phyloP scores from a whole-genome alignment of 148 eudicot genomes.

The Simmondsia chinensis region DNA sequence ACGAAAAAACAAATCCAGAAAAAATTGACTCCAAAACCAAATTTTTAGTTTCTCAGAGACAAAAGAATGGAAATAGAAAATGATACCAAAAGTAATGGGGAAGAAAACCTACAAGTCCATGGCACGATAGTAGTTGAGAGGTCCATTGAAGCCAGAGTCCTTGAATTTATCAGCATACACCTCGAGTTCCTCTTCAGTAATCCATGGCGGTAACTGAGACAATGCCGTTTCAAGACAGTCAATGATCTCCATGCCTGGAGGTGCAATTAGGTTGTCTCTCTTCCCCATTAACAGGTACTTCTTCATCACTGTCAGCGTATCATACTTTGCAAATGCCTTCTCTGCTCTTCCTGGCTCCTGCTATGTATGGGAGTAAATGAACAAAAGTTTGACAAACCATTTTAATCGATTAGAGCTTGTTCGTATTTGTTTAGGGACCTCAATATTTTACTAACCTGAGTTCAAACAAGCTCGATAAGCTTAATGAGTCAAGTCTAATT shows the following conservation, averaged over 20 bases:
- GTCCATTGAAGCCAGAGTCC: constrained; percentile 52
- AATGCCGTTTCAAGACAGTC: constrained; percentile 41
- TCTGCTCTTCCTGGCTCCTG: constrained; percentile 60
- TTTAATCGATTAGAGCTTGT: too few species aligned
- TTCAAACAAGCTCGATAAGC: too few species aligned
- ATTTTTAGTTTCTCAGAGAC: too few species aligned
- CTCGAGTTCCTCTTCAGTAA: constrained; percentile 43
- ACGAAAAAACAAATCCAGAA: too few species aligned
- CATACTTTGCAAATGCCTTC: constrained; percentile 44
- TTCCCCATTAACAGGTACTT: constrained; percentile 31
- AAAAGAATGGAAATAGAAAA: too few species aligned
- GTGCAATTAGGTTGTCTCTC: constrained; percentile 30
- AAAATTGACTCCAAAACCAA: too few species aligned
- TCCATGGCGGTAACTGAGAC: constrained; percentile 43
- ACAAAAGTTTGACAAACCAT: too few species aligned
- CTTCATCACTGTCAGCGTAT: constrained; percentile 40
- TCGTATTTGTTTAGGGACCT: too few species aligned
- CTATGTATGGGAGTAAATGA: too few species aligned
- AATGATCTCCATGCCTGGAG: constrained; percentile 45
- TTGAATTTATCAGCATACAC: constrained; percentile 44
- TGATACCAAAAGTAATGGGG: too few species aligned
- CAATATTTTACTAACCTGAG: too few species aligned
- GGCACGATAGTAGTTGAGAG: constrained; percentile 48
- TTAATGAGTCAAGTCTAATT: too few species aligned
- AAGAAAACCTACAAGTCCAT: constrained; percentile 45